Percentiles rank a stretch among this genome's conserved stretches.
These are phyloP conservation scores for Linnemannia elongata DNA, from an alignment of 192 early-diverging fungal genomes.

Conservation along the genomic window DNA sequence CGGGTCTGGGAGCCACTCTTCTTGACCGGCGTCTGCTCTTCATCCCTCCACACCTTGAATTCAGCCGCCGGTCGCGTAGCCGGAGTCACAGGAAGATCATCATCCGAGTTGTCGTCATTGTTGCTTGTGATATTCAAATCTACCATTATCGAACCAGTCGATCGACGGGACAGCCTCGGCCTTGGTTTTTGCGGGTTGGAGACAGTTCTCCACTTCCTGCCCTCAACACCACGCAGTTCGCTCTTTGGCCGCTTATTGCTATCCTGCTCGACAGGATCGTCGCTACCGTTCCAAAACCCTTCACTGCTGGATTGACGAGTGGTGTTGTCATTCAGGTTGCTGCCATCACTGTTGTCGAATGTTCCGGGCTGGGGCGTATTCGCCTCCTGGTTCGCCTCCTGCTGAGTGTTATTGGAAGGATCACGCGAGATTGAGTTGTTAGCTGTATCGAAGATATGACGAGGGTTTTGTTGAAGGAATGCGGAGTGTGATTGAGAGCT, in stretches of 20 bases:
- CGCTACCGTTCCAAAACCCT: background rate
- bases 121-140: background rate
- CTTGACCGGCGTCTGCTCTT: background rate
- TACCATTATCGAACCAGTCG: background rate
- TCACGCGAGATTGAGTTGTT: background rate
- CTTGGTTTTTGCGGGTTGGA: background rate
- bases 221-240: constrained; percentile 7
- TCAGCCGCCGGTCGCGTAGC: background rate
- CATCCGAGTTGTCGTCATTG: background rate
- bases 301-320: background rate
- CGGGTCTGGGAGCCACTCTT: background rate
- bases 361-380: background rate
- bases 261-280: background rate
- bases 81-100: background rate
- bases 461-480: background rate
- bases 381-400: background rate
- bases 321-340: background rate
- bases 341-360: background rate
- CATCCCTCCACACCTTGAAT: constrained; percentile 4
- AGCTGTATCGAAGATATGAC: background rate
- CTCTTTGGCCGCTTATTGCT: constrained; percentile 24
- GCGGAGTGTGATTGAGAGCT: background rate
- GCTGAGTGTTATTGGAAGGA: background rate
- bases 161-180: background rate
- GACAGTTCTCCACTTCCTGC: background rate